Evolutionary conservation across 2,329 filamentous ascomycete species (phyloP).

Genomic region (Alternaria dauci): DNA sequence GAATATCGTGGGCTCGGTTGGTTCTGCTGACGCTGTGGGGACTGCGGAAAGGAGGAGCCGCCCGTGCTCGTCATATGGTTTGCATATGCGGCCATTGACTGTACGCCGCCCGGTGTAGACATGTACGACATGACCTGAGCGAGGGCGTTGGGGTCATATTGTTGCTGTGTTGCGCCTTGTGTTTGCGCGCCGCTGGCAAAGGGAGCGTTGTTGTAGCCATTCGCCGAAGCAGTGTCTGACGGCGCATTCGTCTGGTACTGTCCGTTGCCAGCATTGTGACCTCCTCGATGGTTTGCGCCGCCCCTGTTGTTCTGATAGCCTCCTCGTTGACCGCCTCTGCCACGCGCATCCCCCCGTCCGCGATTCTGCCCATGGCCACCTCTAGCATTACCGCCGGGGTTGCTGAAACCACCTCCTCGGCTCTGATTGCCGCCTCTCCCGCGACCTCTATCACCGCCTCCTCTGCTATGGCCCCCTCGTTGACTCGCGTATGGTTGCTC

Average conservation of each 20-base stretch:
- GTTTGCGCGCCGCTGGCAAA: constrained; percentile 22
- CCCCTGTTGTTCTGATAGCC: constrained; percentile 29
- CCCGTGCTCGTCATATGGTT: constrained; percentile 28
- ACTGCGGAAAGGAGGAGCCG: constrained; percentile 7
- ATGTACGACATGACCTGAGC: constrained; percentile 44
- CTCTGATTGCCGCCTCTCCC: constrained; percentile 30
- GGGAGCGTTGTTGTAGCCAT: constrained; percentile 25
- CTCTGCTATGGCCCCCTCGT: constrained; percentile 33
- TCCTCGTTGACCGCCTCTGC: constrained; percentile 32
- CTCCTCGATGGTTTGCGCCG: constrained; percentile 18
- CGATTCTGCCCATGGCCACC: constrained; percentile 28
- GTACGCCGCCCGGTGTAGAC: constrained; percentile 38
- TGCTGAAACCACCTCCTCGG: constrained; percentile 31
- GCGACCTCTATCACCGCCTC: constrained; percentile 41
- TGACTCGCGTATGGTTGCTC: constrained; percentile 40
- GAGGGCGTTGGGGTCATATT: constrained; percentile 33
- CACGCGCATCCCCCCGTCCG: constrained; percentile 25
- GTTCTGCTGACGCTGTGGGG: constrained; percentile 10
- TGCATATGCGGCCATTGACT: constrained; percentile 40
- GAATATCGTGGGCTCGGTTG: constrained; percentile 24
- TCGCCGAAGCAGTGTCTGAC: constrained; percentile 1
- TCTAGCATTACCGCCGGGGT: constrained; percentile 17
- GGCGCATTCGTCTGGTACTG: constrained; percentile 16
- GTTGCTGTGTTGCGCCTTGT: constrained; percentile 19
- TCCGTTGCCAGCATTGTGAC: constrained; percentile 8